A percentile compares a stretch with the other conserved stretches of the same genome.
Evolutionary conservation across 1,139 yeast genomes (phyloP).

Genomic region (Candida smagusa): DNA sequence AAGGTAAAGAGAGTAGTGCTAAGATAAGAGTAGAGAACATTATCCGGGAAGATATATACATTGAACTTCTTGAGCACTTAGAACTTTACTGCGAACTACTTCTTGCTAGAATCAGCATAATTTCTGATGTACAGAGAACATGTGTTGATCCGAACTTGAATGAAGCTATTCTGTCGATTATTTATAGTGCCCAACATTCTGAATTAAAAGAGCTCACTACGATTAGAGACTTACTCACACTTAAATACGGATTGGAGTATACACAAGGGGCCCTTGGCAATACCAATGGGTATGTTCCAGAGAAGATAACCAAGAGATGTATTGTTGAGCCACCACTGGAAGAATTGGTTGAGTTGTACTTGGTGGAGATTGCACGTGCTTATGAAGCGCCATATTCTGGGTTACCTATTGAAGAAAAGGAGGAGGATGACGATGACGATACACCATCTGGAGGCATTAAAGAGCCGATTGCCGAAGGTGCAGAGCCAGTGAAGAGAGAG

Average conservation of each 20-base stretch:
- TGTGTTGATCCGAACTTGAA: slow-evolving; percentile 61
- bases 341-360: slow-evolving; percentile 64
- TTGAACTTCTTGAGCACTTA: slow-evolving; percentile 74
- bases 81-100: slow-evolving; percentile 83
- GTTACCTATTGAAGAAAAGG: slow-evolving; percentile 33
- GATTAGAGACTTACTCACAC: slow-evolving; percentile 59
- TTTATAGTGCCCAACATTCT: slow-evolving; percentile 68
- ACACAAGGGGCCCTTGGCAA: slow-evolving; percentile 63
- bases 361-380: slow-evolving; percentile 78
- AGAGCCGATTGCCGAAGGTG: slow-evolving; percentile 11
- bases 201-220: slow-evolving; percentile 70
- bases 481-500: slow-evolving; percentile 7
- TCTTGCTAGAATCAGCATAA: slow-evolving; percentile 66
- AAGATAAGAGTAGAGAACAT: slow-evolving; percentile 81
- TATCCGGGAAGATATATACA: slow-evolving; percentile 78
- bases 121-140: slow-evolving; percentile 37
- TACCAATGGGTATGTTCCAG: slow-evolving; percentile 52
- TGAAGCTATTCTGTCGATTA: slow-evolving; percentile 72
- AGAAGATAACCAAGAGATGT: slow-evolving; percentile 61
- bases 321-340: slow-evolving; percentile 65
- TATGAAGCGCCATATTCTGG: slow-evolving; percentile 75
- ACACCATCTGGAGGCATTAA: slow-evolving; percentile 14
- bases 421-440: slow-evolving; percentile 15
- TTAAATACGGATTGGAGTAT: slow-evolving; percentile 63
- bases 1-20: slow-evolving; percentile 81